Evolutionary conservation across 169 alveolate genomes (phyloP), one percentile per base, ranked within the genome.

Genomic region (Babesia microti): DNA sequence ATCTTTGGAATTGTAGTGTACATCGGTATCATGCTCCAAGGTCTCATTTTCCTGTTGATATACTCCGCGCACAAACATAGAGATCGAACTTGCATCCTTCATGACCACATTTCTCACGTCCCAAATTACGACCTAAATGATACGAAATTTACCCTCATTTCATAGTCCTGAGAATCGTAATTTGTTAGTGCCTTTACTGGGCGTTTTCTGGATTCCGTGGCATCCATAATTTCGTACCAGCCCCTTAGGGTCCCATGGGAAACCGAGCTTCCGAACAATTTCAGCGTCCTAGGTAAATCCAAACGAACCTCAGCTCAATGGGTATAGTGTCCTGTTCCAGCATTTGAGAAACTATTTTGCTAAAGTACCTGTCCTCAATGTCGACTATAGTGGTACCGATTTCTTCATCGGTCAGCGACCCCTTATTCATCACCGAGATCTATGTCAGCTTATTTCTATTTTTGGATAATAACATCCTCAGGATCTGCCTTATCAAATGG

Each of bases 231-330:
- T 55, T 86, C 93, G 48, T 72, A 66, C 87, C 91, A 86, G 29
- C 89, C 81, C 29, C 90, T 71, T 29, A 86, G 42, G 1, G 89
- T 76, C 7, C 93, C 93, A 52, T 83, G 93, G 19, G 91, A 83
- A 5, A 68, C 65, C 6, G 91, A 68, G 47, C 81, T 61, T 18
- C 59, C 81, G 19, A 72, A 84, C 43, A 58, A 66, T 32, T 75
- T 78, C 41, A 78, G 42, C 0, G 88, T 59, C 22, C 82, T 47
- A 47, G 7, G 23, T 36, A 36, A 4, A 36, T 36, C 6, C 5
- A 21, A 6, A 4, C n/a, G n/a, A 36, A 72, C 59, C 78, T 53
- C 47, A 78, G 61, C 53, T 82, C 88, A 3, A 82, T 78, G 1
- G 90, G 88, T 24, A 76, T 74, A n/a, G 34, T 14, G 35, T 71